These are phyloP conservation scores for Boehmeria nivea DNA, from an alignment of 306 rosid species.

Conservation along the genomic window DNA sequence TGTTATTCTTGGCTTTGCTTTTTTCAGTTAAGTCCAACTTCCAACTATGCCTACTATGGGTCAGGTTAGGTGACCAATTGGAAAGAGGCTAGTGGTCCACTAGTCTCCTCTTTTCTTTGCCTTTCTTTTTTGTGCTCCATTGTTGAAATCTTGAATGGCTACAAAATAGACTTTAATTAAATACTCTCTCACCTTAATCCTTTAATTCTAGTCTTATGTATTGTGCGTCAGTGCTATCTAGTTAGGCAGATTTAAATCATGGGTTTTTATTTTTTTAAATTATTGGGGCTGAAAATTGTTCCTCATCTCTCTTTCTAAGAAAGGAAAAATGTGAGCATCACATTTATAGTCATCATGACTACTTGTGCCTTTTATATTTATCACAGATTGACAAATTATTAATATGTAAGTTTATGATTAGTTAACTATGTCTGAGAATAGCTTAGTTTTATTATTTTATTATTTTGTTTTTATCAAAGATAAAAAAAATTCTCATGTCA, in stretches of 20 bases:
- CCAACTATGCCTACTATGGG: not conserved
- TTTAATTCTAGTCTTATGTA: not conserved
- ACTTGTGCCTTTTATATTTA: no score
- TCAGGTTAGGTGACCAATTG: slow-evolving; percentile 7
- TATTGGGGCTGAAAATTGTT: not conserved
- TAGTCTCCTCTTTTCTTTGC: not conserved
- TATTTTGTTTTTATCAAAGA: no score
- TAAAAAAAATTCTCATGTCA: not conserved
- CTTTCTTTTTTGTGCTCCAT: not conserved
- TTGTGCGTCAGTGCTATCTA: not conserved
- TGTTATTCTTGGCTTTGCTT: not conserved
- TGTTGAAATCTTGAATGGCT: not conserved
- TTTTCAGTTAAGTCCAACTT: slow-evolving; percentile 15
- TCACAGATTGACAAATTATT: no score
- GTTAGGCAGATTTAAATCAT: not conserved
- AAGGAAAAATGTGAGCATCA: no score
- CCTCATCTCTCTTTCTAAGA: not conserved
- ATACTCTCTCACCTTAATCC: not conserved
- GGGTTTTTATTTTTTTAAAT: not conserved
- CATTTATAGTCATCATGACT: no score
- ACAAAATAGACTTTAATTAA: not conserved
- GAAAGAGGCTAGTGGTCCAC: not conserved
- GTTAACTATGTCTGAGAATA: no score
- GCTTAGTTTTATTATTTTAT: no score
- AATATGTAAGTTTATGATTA: no score